Conservation (phyloP, 2,329 filamentous ascomycete genomes). For the Leptosphaerulina australis region DNA sequence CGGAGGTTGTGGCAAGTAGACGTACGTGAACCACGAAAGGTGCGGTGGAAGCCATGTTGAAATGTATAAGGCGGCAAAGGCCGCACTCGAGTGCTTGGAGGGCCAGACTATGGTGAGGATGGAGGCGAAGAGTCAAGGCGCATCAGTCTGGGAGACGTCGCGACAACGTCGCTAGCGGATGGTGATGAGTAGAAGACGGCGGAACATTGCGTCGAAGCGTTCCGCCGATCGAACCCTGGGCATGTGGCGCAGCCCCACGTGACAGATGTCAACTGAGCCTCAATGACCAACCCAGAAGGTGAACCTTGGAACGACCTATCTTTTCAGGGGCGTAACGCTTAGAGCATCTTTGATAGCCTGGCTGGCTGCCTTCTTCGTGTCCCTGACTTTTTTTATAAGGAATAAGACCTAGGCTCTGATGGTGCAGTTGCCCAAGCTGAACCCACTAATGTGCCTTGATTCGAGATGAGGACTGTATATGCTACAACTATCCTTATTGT, state of each 20-base stretch:
- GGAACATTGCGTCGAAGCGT: conserved; percentile 25
- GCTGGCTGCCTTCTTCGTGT: no score
- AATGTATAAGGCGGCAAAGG: conserved; percentile 35
- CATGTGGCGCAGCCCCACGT: conserved; percentile 18
- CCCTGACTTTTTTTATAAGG: no score
- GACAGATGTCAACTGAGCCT: conserved; percentile 22
- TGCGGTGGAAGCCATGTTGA: conserved; percentile 59
- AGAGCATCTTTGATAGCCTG: background rate
- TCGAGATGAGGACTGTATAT: no score
- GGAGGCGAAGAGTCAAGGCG: conserved; percentile 24
- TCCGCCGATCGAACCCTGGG: conserved; percentile 24
- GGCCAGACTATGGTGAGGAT: conserved; percentile 24
- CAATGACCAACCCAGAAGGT: conserved; percentile 1
- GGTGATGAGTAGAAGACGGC: conserved; percentile 33
- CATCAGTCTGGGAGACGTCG: conserved; percentile 26
- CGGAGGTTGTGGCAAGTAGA: conserved; percentile 36
- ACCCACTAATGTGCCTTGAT: no score
- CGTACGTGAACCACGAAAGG: conserved; percentile 56
- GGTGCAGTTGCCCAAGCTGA: no score
- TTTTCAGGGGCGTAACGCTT: background rate
- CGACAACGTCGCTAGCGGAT: conserved; percentile 29
- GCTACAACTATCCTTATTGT: no score
- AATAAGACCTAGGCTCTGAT: no score
- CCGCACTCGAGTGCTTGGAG: conserved; percentile 30
- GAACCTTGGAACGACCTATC: background rate